Base-by-base conservation (phyloP, 495 filamentous ascomycete genomes). In the Ramalina peruviana region DNA sequence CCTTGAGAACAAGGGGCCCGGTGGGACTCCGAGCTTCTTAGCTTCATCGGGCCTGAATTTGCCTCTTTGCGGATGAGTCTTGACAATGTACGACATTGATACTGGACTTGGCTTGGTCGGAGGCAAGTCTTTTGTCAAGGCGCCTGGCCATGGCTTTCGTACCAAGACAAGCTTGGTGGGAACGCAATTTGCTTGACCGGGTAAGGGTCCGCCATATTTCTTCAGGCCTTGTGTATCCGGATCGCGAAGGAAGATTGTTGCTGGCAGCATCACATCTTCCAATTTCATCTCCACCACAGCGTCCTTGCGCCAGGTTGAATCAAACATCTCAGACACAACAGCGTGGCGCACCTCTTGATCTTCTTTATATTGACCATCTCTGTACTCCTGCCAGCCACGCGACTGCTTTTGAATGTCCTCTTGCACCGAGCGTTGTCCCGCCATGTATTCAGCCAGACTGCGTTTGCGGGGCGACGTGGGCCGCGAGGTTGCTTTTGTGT, bases 61-160 rank as follows among this genome's bases (percentile, higher is more conserved):
- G 13, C 92, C 92, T 23, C 90, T 76, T 36, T 81, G 70, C 40
- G 76, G 70, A 51, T 89, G 79, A 27, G 70, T 78, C 43, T 82
- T 82, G 48, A 94, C 70, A 56, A 99, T 79, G 61, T 97, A 99
- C 41, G 80, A 94, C 45, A 94, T 65, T 11, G 89, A 80, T 36
- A 82, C 77, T 12, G 62, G 61, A 3, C 76, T 76, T 12, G 77
- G 80, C 33, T 66, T 64, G 0, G 88, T 84, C 4, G 67, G 64
- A 5, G 89, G 90, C 1, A 95, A 70, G 11, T 53, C 63, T 2
- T 73, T 61, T 13, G 86, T 64, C 46, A 72, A 59, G 7, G 85
- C 79, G 6, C 80, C 85, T 3, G 89, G 89, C 89, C 88, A 96
- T 1, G 88, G 87, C 59, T 78, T 67, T 16, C 86, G 78, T 7